Evolutionary conservation across 352 stramenopile species (phyloP), one percentile per base, ranked within the genome.

Genomic region (Globisporangium recalcitrans): DNA sequence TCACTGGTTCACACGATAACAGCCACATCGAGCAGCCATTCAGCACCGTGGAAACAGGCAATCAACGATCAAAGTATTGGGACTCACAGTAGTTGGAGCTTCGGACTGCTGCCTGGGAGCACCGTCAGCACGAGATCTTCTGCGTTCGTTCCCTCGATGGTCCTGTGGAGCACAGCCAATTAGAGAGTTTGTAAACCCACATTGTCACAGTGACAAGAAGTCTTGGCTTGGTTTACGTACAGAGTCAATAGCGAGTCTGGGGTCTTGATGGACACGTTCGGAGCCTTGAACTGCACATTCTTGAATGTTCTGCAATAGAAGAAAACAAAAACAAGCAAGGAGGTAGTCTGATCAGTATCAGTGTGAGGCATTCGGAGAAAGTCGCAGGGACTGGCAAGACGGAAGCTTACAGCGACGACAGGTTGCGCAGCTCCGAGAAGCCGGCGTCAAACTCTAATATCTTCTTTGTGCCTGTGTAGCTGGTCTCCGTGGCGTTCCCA

Each of bases 201-300:
- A 44, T 44, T 5, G n/a, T 44, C 14, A 14, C 16, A 5, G 36
- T 44, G 14, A n/a, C 14, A 4, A n/a, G 4, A 34, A 14, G 6
- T 44, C 4, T 13, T 36, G 7, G 11, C 10, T 52, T 2, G 48
- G 8, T 55, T 7, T 13, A 38, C 70, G 60, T 68, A 77, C 70
- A 77, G 51, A 22, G 62, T 61, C 3, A 58, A 11, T 21, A 77
- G 65, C 21, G 53, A 56, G n/a, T 55, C 52, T 0, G 71, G 52
- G 11, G 31, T 65, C 4, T 26, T 52, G 42, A 77, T 42, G 16
- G 21, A 31, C 22, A 75, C 54, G 6, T 46, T 62, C 7, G 52
- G 6, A 1, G 47, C 36, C 24, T 54, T 42, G 11, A 77, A 75
- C 21, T 69, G 42, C 47, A 77, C 56, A 49, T 73, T 75, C 27